Evolutionary conservation across 2,329 filamentous ascomycete genomes (phyloP).

Genomic region (Trichoderma arundinaceum): DNA sequence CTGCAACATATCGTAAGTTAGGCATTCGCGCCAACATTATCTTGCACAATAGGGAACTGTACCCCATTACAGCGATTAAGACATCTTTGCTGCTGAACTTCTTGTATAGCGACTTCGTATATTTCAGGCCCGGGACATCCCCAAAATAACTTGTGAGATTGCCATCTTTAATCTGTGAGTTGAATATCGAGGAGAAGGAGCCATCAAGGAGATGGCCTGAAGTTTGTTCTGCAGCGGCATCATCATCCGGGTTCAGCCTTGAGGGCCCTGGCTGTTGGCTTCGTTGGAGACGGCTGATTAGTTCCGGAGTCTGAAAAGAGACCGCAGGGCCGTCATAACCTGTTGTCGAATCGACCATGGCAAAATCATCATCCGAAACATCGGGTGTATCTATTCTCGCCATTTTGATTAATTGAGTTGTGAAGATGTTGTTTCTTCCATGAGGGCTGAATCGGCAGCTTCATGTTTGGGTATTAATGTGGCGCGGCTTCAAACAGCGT

Average conservation of each 20-base stretch:
- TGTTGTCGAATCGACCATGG: conserved; percentile 15
- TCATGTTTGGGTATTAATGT: conserved; percentile 10
- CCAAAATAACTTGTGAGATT: background rate
- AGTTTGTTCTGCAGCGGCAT: background rate
- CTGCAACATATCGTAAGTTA: background rate
- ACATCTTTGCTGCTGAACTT: conserved; percentile 14
- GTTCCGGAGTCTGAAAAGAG: conserved; percentile 16
- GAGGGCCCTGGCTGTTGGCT: background rate
- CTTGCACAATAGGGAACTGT: background rate
- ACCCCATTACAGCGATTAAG: conserved; percentile 20
- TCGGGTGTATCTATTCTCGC: background rate
- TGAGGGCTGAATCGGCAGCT: background rate
- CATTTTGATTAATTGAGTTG: background rate
- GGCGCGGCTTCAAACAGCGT: conserved; percentile 4
- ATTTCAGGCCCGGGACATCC: background rate
- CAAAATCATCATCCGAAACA: conserved; percentile 21
- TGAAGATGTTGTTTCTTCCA: background rate
- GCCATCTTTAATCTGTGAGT: background rate
- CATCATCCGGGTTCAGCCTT: background rate
- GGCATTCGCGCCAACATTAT: no score
- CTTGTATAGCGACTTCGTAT: conserved; percentile 7
- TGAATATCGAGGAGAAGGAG: background rate
- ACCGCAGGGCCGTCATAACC: background rate
- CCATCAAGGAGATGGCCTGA: background rate
- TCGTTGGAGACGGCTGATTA: conserved; percentile 10